Evolutionary conservation across 108 stramenopile species (phyloP).

Genomic region (Conticribra weissflogii): DNA sequence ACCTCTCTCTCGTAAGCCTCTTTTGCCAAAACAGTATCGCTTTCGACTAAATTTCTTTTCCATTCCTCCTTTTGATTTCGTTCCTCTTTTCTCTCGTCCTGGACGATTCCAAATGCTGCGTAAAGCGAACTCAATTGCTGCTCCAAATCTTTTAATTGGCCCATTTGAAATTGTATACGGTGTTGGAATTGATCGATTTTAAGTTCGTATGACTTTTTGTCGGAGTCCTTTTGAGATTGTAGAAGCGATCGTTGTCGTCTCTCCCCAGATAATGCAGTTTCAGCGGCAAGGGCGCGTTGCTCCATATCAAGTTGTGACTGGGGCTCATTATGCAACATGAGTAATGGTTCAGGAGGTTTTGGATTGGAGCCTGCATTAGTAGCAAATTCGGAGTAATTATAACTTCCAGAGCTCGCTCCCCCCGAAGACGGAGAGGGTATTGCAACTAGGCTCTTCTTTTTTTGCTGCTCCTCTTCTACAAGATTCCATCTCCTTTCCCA

Average conservation of each 20-base stretch:
- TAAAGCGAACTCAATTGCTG: conserved; percentile 75
- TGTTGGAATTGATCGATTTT: conserved; percentile 60
- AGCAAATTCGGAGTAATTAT: conserved; percentile 41
- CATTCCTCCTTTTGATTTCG: conserved; percentile 26
- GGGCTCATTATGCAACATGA: conserved; percentile 20
- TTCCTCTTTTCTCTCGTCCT: conserved; percentile 53
- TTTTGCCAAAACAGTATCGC: conserved; percentile 40
- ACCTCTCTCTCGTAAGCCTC: conserved; percentile 29
- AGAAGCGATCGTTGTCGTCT: conserved; percentile 29
- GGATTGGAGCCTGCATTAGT: background rate
- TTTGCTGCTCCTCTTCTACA: conserved; percentile 31
- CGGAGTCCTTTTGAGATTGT: conserved; percentile 30
- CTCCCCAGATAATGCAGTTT: conserved; percentile 49
- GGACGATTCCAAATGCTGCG: conserved; percentile 65
- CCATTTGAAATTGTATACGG: conserved; percentile 64
- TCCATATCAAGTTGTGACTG: conserved; percentile 25
- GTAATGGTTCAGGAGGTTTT: conserved; percentile 5
- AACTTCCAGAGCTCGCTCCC: conserved; percentile 19
- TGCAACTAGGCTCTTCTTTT: conserved; percentile 19
- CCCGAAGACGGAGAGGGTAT: conserved; percentile 6
- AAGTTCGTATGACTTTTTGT: conserved; percentile 55
- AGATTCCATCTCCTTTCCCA: conserved; percentile 38
- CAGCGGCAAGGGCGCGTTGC: conserved; percentile 39
- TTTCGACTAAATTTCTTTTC: conserved; percentile 36
- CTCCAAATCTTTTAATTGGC: conserved; percentile 69